Percentiles rank a stretch among this genome's conserved stretches.
Evolutionary conservation across 441 rosid genomes (phyloP).

Genomic region (Codiaeum variegatum): DNA sequence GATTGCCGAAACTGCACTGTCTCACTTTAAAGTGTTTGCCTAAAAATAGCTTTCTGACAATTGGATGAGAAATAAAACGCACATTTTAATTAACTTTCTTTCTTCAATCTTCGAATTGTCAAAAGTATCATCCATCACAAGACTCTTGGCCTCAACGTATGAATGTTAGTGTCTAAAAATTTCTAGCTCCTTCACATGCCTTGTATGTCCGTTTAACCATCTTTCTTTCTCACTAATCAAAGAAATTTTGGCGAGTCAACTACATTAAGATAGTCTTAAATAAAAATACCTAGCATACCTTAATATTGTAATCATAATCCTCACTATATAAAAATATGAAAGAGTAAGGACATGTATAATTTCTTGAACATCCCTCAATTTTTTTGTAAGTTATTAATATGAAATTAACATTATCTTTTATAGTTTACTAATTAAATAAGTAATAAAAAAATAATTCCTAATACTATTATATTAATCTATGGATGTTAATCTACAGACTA

Average conservation of each 20-base stretch:
- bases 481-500: too few species aligned
- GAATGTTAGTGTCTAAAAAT: background rate
- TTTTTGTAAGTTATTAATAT: too few species aligned
- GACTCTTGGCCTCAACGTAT: background rate
- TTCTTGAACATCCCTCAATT: too few species aligned
- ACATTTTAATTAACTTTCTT: slow-evolving; percentile 9
- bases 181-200: background rate
- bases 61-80: slow-evolving; percentile 4
- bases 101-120: slow-evolving; percentile 3
- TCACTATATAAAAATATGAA: too few species aligned
- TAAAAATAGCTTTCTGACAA: slow-evolving; percentile 12
- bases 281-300: too few species aligned
- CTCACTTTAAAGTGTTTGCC: slow-evolving; percentile 8
- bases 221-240: background rate
- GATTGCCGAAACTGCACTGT: background rate
- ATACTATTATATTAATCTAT: too few species aligned
- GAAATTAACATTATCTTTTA: too few species aligned
- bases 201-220: background rate
- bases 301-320: too few species aligned
- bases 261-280: too few species aligned
- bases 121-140: background rate
- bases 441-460: too few species aligned
- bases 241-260: background rate
- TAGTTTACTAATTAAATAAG: too few species aligned
- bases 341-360: too few species aligned